Percentiles rank a stretch among this genome's conserved stretches.
Evolutionary conservation across 495 filamentous ascomycete genomes (phyloP).

Genomic region (Ascodesmis nigricans): DNA sequence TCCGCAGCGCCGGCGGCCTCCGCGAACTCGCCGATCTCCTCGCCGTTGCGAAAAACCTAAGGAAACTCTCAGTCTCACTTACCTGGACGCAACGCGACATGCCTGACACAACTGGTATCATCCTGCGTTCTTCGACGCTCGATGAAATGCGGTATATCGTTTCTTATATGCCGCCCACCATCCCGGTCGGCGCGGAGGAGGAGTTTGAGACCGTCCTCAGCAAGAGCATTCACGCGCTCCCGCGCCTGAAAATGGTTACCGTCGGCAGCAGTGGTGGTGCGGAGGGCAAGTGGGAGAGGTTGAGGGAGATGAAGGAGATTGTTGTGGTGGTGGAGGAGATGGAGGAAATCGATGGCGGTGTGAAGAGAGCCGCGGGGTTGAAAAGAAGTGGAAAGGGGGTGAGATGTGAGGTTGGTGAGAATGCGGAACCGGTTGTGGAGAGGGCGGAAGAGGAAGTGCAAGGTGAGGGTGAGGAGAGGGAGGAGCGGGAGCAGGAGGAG

Average conservation of each 20-base stretch:
- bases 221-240: neutral
- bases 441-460: neutral
- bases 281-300: neutral
- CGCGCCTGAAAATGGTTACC: neutral
- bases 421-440: neutral
- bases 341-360: neutral
- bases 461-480: neutral
- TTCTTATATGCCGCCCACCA: neutral
- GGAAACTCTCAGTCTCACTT: neutral
- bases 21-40: neutral
- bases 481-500: neutral
- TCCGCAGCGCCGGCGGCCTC: neutral
- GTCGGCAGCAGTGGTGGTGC: neutral
- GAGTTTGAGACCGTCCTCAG: neutral
- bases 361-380: neutral
- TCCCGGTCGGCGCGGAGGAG: neutral
- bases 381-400: conserved; percentile 1
- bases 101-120: neutral
- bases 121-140: neutral
- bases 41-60: neutral
- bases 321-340: neutral
- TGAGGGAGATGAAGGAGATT: neutral
- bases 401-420: neutral
- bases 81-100: neutral
- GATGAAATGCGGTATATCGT: neutral